Evolutionary conservation across 345 rosid genomes (phyloP).

Genomic region (Salix caprea): DNA sequence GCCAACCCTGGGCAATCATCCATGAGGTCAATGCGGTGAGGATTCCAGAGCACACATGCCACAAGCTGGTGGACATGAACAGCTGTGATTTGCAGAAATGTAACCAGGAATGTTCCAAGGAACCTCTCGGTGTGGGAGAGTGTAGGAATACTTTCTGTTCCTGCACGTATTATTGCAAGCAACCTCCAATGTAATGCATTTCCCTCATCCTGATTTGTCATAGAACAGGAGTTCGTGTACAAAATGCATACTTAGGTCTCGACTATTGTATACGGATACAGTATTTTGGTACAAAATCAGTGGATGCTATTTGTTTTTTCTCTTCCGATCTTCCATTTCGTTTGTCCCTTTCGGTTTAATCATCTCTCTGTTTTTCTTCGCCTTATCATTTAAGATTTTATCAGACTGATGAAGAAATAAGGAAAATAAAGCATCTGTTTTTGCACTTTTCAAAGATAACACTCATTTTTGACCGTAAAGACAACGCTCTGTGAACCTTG

Average conservation of each 20-base stretch:
- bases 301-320: background rate
- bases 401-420: background rate
- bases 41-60: slow-evolving; percentile 55
- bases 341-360: too few relatives aligned
- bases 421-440: background rate
- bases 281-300: background rate
- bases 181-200: slow-evolving; percentile 27
- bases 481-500: too few relatives aligned
- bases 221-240: background rate
- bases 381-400: too few relatives aligned
- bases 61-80: slow-evolving; percentile 21
- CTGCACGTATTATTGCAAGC: slow-evolving; percentile 43
- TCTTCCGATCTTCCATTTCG: background rate
- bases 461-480: too few relatives aligned
- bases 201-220: background rate
- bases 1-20: background rate
- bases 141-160: slow-evolving; percentile 36
- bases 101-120: slow-evolving; percentile 31
- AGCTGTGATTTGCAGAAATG: slow-evolving; percentile 29
- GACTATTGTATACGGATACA: background rate
- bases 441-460: slow-evolving; percentile 4
- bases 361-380: background rate
- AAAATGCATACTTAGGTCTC: background rate
- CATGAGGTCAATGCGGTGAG: slow-evolving; percentile 18
- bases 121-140: slow-evolving; percentile 33